Percentiles rank a stretch among this genome's conserved stretches.
Conservation (phyloP, 176 grass and related monocot genomes). For the Triticum monococcum region DNA sequence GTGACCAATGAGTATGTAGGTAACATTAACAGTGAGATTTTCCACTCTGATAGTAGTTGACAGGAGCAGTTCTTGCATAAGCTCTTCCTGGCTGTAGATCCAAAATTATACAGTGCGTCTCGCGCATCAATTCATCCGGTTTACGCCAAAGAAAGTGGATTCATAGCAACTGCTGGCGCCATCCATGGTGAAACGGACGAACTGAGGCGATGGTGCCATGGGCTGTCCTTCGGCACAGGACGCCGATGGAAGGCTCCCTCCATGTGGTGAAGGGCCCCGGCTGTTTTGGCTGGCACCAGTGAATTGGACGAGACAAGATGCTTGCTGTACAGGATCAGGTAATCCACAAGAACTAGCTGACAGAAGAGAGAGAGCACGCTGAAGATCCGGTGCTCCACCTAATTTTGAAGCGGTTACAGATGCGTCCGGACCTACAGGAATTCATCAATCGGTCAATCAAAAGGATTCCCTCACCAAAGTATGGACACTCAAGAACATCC, state of each 20-base stretch:
- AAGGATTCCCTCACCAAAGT: conserved; percentile 7
- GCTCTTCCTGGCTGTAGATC: conserved; percentile 16
- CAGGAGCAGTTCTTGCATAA: conserved; percentile 17
- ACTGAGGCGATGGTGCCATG: conserved; percentile 26
- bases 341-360: conserved; percentile 69
- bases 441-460: conserved; percentile 12
- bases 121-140: conserved; percentile 38
- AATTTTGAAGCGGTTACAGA: conserved; percentile 64
- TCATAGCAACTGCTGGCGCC: conserved; percentile 30
- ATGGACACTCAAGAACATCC: neutral
- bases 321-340: conserved; percentile 48
- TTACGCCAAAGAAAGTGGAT: conserved; percentile 40
- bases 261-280: conserved; percentile 26
- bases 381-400: conserved; percentile 95
- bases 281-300: conserved; percentile 39
- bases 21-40: conserved; percentile 24
- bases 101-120: neutral
- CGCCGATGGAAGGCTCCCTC: conserved; percentile 22
- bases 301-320: conserved; percentile 46
- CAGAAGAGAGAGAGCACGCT: conserved; percentile 98
- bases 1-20: conserved; percentile 10
- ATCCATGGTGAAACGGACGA: conserved; percentile 42
- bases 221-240: conserved; percentile 37
- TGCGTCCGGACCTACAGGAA: conserved; percentile 46
- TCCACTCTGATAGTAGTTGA: conserved; percentile 11